Percentiles rank a stretch among this genome's conserved stretches.
Evolutionary conservation across 805 yeast genomes (phyloP).

Genomic region (Spathaspora girioi): DNA sequence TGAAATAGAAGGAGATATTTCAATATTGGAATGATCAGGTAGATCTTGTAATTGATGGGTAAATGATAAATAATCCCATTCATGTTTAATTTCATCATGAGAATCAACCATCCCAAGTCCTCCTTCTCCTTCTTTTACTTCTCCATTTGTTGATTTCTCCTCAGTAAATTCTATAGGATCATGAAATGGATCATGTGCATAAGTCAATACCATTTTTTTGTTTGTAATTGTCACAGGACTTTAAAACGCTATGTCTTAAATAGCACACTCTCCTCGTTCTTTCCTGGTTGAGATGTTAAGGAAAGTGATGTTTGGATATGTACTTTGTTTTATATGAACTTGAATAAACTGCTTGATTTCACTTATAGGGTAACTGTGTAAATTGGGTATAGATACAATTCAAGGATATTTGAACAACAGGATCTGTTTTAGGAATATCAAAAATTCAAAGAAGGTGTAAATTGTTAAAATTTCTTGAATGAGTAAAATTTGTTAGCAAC

Average conservation of each 20-base stretch:
- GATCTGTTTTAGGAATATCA: background rate
- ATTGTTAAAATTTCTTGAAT: background rate
- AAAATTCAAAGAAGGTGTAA: background rate
- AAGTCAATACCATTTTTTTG: background rate
- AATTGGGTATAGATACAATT: background rate
- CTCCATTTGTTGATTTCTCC: background rate
- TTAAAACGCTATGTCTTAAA: background rate
- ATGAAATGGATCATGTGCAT: background rate
- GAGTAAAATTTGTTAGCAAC: too few relatives aligned
- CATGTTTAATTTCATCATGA: background rate
- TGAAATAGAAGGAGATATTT: conserved; percentile 6
- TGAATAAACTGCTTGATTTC: background rate
- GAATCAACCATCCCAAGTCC: too few relatives aligned
- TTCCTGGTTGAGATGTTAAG: background rate
- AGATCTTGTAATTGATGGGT: background rate
- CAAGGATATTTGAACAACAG: background rate
- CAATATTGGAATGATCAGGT: background rate
- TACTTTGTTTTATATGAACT: background rate
- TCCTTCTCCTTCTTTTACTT: background rate
- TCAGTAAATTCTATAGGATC: background rate
- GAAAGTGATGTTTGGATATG: conserved; percentile 1
- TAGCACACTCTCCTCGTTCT: background rate
- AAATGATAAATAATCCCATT: conserved; percentile 1
- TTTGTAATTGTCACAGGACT: background rate
- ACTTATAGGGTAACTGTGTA: background rate